Evolutionary conservation across 139 green algal species (phyloP).

Genomic region (Chlorella vulgaris): DNA sequence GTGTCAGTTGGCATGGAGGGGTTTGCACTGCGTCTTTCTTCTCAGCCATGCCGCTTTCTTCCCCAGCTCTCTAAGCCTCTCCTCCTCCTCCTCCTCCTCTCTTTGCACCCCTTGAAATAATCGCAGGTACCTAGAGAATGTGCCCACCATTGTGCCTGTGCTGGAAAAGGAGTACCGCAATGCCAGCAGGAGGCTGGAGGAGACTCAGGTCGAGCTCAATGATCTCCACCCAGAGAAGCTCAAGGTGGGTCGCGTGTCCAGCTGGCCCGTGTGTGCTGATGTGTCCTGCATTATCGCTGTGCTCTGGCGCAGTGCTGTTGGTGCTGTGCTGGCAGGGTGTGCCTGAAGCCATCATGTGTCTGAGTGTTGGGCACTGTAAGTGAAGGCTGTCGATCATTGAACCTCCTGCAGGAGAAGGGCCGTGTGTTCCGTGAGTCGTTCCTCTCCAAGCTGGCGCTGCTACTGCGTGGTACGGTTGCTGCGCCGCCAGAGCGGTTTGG

Average conservation of each 20-base stretch:
- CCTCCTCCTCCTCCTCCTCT: constrained; percentile 31
- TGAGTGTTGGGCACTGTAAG: no score
- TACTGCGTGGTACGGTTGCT: constrained; percentile 83
- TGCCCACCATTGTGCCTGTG: constrained; percentile 90
- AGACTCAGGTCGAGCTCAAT: constrained; percentile 68
- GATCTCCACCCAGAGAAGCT: constrained; percentile 72
- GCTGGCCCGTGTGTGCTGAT: not conserved
- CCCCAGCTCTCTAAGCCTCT: not conserved
- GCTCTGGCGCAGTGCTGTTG: no score
- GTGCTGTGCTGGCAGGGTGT: no score
- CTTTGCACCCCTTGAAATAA: constrained; percentile 62
- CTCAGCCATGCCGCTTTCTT: no score
- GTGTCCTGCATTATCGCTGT: no score
- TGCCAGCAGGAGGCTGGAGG: constrained; percentile 56
- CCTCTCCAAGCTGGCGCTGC: constrained; percentile 77
- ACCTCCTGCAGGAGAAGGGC: constrained; percentile 80
- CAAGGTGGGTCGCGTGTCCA: constrained; percentile 36
- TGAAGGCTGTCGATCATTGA: no score
- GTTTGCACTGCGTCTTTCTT: not conserved
- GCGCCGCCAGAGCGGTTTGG: constrained; percentile 86
- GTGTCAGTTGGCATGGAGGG: not conserved
- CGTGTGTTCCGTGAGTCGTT: constrained; percentile 84
- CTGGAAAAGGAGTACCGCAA: constrained; percentile 87
- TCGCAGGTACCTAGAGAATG: constrained; percentile 89
- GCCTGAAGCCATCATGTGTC: no score